Base-by-base conservation (phyloP, 1,139 yeast genomes). In the Lodderomyces beijingensis region DNA sequence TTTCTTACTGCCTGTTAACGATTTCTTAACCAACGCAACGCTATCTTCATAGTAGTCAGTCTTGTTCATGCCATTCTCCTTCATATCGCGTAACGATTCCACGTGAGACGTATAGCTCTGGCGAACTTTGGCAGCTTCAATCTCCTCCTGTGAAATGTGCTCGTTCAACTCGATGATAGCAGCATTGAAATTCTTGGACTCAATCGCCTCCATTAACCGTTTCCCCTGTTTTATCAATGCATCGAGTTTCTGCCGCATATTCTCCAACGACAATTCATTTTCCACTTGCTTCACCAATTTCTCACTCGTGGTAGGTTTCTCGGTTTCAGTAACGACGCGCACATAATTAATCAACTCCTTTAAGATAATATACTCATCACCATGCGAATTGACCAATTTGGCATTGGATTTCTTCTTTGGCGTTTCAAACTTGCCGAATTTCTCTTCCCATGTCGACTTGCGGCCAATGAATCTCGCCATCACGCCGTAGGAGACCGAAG, bases 311-410 rank as follows among this genome's bases (percentile, higher is more conserved):
- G 37, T 42, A 26, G 24, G 41, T 16, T 30, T 25, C 6, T 30
- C 29, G 10, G 50, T 39, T 33, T 50, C 51, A 36, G 55, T 65
- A 4, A 61, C 42, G 8, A 67, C 53, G 29, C 70, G 53, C 8
- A 66, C 45, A 18, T 47, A 49, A n/a, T 49, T 47, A 10, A 44
- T 41, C 11, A 44, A 36, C 32, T 65, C 66, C 39, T 62, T 63
- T 31, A 65, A 51, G 32, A 67, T 65, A 20, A 65, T 58, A 43
- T 56, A 65, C 44, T 67, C 73, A 40, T 65, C 71, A 43, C 71
- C 71, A 16, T 42, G 44, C 25, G 59, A 47, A 42, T 65, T 65
- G 30, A 63, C 53, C 42, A 64, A 55, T 30, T 49, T 52, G 6
- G 62, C 56, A 28, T 51, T 46, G 10, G 35, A 36, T 1, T 33